Evolutionary conservation across 805 yeast species (phyloP).

Genomic region (Ogataea siamensis): DNA sequence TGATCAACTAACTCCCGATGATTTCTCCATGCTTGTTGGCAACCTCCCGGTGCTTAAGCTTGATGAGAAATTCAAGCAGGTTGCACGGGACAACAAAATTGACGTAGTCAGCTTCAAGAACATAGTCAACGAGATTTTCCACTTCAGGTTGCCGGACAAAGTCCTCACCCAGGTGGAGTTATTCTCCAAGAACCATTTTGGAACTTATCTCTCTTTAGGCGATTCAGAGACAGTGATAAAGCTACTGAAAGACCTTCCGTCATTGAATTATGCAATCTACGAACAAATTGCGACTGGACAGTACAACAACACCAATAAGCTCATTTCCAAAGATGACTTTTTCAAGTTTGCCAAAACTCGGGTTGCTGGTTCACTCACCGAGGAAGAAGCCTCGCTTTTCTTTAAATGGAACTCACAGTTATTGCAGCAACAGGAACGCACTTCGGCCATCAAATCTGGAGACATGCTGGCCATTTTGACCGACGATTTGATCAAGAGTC

Average conservation of each 20-base stretch:
- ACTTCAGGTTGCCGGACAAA: conserved; percentile 38
- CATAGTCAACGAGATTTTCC: conserved; percentile 28
- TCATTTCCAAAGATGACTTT: conserved; percentile 27
- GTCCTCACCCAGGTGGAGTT: conserved; percentile 61
- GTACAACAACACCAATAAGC: conserved; percentile 19
- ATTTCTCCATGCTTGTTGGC: conserved; percentile 25
- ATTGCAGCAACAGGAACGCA: conserved; percentile 24
- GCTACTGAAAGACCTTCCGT: conserved; percentile 39
- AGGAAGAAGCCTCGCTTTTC: conserved; percentile 33
- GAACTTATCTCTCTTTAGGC: conserved; percentile 45
- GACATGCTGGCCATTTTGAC: conserved; percentile 43
- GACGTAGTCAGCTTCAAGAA: conserved; percentile 20
- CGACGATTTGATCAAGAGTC: conserved; percentile 52
- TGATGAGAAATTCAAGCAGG: conserved; percentile 20
- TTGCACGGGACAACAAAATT: conserved; percentile 16
- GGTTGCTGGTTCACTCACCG: conserved; percentile 17
- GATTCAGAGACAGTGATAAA: conserved; percentile 48
- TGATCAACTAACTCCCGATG: conserved; percentile 13
- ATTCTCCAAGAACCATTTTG: conserved; percentile 35
- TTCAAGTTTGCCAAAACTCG: conserved; percentile 24
- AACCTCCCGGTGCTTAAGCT: conserved; percentile 32
- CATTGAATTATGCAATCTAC: conserved; percentile 32
- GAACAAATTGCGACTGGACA: conserved; percentile 29
- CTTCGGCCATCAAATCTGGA: conserved; percentile 29
- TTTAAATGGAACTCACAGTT: conserved; percentile 36